Conservation (phyloP, 2,329 filamentous ascomycete genomes). For the Phaeomoniella chlamydospora region DNA sequence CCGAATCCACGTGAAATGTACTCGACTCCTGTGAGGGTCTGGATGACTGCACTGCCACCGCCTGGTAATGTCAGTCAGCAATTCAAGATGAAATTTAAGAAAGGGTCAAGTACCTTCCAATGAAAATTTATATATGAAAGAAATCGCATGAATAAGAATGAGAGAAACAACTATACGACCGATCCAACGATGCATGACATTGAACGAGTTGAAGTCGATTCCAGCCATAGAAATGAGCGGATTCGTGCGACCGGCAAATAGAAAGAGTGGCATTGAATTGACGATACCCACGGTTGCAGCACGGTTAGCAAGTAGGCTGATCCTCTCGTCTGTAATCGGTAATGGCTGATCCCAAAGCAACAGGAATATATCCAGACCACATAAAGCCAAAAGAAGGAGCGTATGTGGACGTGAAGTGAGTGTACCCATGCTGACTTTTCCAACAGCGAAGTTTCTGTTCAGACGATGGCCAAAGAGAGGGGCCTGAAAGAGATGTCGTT, state of each 20-base stretch:
- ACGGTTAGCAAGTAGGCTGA: slow-evolving; percentile 27
- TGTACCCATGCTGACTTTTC: slow-evolving; percentile 27
- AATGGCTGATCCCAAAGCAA: slow-evolving; percentile 34
- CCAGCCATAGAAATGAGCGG: slow-evolving; percentile 25
- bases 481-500: slow-evolving; percentile 46
- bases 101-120: neutral
- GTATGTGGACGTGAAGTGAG: slow-evolving; percentile 31
- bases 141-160: slow-evolving; percentile 52
- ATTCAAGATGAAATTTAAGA: neutral
- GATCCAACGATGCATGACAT: slow-evolving; percentile 62
- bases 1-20: slow-evolving; percentile 16
- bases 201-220: slow-evolving; percentile 28
- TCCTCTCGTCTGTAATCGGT: slow-evolving; percentile 13
- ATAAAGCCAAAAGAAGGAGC: slow-evolving; percentile 22
- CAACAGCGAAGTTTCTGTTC: slow-evolving; percentile 29
- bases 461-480: slow-evolving; percentile 28
- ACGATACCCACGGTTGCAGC: slow-evolving; percentile 26
- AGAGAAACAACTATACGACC: slow-evolving; percentile 59
- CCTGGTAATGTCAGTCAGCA: neutral
- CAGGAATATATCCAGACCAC: slow-evolving; percentile 31
- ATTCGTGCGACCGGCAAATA: slow-evolving; percentile 27
- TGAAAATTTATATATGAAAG: neutral
- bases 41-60: slow-evolving; percentile 55
- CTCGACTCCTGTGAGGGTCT: slow-evolving; percentile 33
- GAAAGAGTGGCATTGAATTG: slow-evolving; percentile 26